Conservation (phyloP, 441 rosid species). For the Syzygium syzygioides region DNA sequence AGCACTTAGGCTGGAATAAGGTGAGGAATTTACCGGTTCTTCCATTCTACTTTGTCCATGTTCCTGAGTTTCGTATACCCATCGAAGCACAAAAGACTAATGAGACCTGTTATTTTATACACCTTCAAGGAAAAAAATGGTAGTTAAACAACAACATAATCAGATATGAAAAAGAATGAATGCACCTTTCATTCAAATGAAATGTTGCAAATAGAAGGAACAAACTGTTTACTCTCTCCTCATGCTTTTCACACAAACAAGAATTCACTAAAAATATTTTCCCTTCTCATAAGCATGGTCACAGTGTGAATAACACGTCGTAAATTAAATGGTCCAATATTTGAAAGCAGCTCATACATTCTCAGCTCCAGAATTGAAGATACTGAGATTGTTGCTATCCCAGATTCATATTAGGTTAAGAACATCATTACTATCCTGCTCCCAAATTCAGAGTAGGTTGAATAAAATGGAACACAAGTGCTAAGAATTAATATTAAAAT, state of each 20-base stretch:
- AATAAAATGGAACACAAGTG: background rate
- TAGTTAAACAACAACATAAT: background rate
- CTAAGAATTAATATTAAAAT: background rate
- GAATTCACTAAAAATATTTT: background rate
- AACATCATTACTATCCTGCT: background rate
- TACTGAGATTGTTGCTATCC: background rate
- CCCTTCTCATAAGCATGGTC: background rate
- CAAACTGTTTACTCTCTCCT: background rate
- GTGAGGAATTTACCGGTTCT: conserved; percentile 45
- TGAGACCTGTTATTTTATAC: conserved; percentile 48
- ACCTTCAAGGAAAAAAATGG: conserved; percentile 37
- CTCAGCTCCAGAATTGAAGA: background rate
- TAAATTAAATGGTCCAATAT: background rate
- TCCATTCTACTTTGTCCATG: conserved; percentile 66
- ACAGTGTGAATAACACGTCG: background rate
- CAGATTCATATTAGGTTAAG: background rate
- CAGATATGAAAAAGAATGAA: background rate
- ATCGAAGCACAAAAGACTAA: conserved; percentile 40
- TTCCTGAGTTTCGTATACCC: conserved; percentile 47
- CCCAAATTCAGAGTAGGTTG: background rate
- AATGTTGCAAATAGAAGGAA: background rate
- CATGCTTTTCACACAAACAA: background rate
- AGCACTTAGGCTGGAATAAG: background rate
- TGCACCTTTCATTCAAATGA: background rate
- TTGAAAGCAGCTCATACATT: background rate